Percentiles rank a stretch among this genome's conserved stretches.
Conservation (phyloP, 2,329 filamentous ascomycete species). For the Trichoderma breve region DNA sequence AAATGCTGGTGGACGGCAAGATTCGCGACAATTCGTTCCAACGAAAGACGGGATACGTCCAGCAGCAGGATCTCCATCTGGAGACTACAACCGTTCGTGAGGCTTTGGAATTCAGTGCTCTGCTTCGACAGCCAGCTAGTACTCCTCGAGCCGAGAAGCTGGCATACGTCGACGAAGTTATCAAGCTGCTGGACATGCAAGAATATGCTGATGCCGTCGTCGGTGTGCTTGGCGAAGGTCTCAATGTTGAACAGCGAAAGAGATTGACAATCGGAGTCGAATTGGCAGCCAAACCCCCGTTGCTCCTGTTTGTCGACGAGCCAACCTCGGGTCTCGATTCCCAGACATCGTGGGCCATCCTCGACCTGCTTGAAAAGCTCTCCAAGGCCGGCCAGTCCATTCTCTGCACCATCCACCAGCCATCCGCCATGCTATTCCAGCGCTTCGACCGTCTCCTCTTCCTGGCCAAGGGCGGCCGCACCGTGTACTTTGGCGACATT, state of each 20-base stretch:
- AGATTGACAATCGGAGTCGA: conserved; percentile 52
- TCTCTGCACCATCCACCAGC: conserved; percentile 53
- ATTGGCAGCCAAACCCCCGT: conserved; percentile 42
- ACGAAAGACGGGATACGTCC: conserved; percentile 68
- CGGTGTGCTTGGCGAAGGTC: conserved; percentile 41
- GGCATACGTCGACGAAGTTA: conserved; percentile 53
- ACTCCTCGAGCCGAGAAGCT: conserved; percentile 48
- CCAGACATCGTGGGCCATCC: conserved; percentile 68
- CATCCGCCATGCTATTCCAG: conserved; percentile 40
- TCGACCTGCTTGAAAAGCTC: conserved; percentile 68
- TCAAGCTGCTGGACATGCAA: conserved; percentile 53
- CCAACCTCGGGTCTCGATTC: conserved; percentile 56
- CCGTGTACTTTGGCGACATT: conserved; percentile 55
- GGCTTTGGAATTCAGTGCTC: conserved; percentile 37
- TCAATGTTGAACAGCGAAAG: conserved; percentile 53
- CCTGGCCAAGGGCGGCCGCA: conserved; percentile 43
- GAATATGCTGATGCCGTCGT: conserved; percentile 57
- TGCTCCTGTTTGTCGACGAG: conserved; percentile 55
- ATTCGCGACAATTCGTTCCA: conserved; percentile 66
- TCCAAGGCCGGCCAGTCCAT: conserved; percentile 48
- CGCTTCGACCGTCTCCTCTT: conserved; percentile 57
- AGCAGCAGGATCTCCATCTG: conserved; percentile 59
- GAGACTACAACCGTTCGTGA: conserved; percentile 41
- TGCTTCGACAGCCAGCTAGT: conserved; percentile 44
- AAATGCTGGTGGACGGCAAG: conserved; percentile 69